These are phyloP conservation scores for Lagenidium giganteum DNA, from an alignment of 352 stramenopile genomes.

Conservation along the genomic window DNA sequence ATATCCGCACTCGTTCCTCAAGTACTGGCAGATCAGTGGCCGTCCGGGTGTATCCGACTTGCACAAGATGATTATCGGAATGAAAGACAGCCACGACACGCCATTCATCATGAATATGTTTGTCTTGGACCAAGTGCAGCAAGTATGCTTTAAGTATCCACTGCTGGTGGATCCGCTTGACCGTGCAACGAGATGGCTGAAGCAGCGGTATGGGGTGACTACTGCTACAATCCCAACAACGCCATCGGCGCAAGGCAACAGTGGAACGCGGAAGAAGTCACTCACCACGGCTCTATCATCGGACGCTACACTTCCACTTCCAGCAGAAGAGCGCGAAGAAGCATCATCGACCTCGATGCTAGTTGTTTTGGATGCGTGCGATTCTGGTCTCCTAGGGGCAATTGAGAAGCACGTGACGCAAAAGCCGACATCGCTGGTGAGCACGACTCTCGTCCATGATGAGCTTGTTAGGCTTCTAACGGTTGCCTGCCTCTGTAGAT, in stretches of 20 bases:
- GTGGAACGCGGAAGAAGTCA: too few species aligned
- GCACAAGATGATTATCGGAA: slow-evolving; percentile 23
- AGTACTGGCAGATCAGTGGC: slow-evolving; percentile 27
- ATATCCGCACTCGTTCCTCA: slow-evolving; percentile 5
- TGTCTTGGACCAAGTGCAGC: slow-evolving; percentile 37
- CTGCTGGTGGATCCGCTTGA: slow-evolving; percentile 49
- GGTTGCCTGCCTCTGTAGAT: slow-evolving; percentile 19
- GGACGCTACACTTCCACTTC: too few species aligned
- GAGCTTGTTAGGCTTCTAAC: background rate
- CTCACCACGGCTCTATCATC: too few species aligned
- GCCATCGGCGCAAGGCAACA: too few species aligned
- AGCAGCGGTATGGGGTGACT: slow-evolving; percentile 12
- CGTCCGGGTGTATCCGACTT: slow-evolving; percentile 21
- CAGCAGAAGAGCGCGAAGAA: slow-evolving; percentile 6
- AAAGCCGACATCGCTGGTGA: slow-evolving; percentile 19
- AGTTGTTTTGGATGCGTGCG: slow-evolving; percentile 36
- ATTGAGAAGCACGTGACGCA: slow-evolving; percentile 44
- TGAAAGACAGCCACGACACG: slow-evolving; percentile 8
- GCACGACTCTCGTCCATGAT: background rate
- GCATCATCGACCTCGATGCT: background rate
- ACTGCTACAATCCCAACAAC: too few species aligned
- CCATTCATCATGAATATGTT: slow-evolving; percentile 40
- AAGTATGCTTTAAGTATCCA: slow-evolving; percentile 38
- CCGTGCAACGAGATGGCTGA: slow-evolving; percentile 30
- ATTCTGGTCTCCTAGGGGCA: slow-evolving; percentile 23